These are phyloP conservation scores for Starmerella davenportii DNA, from an alignment of 805 yeast genomes.

Conservation along the genomic window DNA sequence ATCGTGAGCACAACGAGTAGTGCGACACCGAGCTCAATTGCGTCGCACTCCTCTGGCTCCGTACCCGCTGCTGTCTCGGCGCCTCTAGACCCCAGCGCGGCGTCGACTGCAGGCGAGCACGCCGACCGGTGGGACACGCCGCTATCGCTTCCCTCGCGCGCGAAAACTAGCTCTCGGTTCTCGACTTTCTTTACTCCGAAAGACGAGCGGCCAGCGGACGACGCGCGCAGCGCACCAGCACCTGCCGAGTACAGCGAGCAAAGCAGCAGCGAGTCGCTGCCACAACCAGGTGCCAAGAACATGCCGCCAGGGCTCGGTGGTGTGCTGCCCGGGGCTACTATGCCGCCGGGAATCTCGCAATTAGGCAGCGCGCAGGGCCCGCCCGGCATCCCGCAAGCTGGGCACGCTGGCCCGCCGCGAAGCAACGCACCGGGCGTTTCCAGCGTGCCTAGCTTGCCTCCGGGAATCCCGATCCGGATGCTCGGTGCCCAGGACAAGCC, in stretches of 20 bases:
- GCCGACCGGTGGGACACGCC: slow-evolving; percentile 4
- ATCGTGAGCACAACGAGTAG: neutral
- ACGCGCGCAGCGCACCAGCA: neutral
- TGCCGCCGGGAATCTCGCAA: neutral
- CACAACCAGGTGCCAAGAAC: too few relatives aligned
- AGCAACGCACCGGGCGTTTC: neutral
- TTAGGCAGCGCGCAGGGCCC: neutral
- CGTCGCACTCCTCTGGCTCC: neutral
- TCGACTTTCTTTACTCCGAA: slow-evolving; percentile 12
- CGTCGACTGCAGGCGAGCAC: neutral
- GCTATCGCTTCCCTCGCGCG: neutral
- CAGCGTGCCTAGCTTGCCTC: neutral
- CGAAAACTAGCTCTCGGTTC: slow-evolving; percentile 10
- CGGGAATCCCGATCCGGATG: neutral
- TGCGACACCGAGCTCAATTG: neutral
- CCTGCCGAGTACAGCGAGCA: too few relatives aligned
- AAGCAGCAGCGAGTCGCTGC: too few relatives aligned
- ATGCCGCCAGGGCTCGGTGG: neutral
- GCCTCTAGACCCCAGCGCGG: too few relatives aligned
- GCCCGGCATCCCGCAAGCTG: neutral
- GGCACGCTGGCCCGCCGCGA: neutral
- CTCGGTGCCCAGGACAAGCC: neutral
- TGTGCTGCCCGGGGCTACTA: neutral
- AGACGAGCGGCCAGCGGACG: neutral
- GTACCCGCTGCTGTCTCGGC: neutral